Base-by-base conservation (phyloP, 2,329 filamentous ascomycete genomes). In the Phaeomoniella chlamydospora region DNA sequence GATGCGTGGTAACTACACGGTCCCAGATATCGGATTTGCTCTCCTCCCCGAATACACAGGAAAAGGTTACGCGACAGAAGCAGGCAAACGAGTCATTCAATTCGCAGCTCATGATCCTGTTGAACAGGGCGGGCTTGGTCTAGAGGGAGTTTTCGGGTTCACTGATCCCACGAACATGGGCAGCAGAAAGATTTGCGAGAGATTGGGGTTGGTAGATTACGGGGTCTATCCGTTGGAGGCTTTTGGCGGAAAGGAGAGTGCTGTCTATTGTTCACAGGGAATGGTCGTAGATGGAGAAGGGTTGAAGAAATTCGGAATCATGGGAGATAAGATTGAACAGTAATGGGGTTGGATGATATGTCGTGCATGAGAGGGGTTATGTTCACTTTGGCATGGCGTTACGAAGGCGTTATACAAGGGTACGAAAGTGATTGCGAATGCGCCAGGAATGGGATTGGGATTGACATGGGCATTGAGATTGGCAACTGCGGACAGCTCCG, bases 31-130 rank as follows among this genome's bases (percentile, higher is more conserved):
- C 5, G 38, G 31, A 4, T 40, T 34, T 14, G 16, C 19, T 15
- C 15, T 37, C 11, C n/a, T 15, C 3, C 35, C 37, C 15, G 31
- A n/a, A 13, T 18, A 38, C 31, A 32, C 19, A 15, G 29, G 29
- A 14, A 10, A 26, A 14, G 38, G 38, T 12, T 40, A 38, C 36
- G 38, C 38, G 15, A 40, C 38, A 10, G 38, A 40, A 36, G 38
- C 38, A 3, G 35, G 18, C 12, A 17, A 16, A 6, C 22, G 22
- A n/a, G n/a, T 26, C 22, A 26, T 26, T n/a, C 9, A 26, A n/a
- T 26, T 9, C n/a, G 22, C 22, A 6, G n/a, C 22, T n/a, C n/a
- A n/a, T n/a, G n/a, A 6, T 9, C 22, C 22, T 26, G 22, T 26
- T 6, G 9, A 26, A 26, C 6, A 26, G 9, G 22, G 22, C 22